phyloP scores from a whole-genome alignment of 1,139 yeast genomes.

The Hansenula lynferdii region DNA sequence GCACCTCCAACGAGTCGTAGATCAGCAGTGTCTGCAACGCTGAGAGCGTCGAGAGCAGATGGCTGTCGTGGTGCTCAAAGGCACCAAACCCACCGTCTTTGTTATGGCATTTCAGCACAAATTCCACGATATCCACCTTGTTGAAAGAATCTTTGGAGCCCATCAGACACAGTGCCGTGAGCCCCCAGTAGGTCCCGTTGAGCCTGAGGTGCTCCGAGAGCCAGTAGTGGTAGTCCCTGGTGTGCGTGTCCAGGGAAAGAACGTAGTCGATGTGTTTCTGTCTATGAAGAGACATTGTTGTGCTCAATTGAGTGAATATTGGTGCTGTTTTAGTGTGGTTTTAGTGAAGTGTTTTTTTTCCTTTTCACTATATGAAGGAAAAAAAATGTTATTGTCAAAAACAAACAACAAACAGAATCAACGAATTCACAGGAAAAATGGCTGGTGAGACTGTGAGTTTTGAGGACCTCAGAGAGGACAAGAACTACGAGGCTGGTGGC shows the following conservation, averaged over 20 bases:
- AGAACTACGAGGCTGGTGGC: conserved; percentile 15
- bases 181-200: conserved; percentile 96
- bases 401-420: not conserved
- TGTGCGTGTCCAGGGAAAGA: conserved; percentile 41
- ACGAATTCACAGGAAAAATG: not conserved
- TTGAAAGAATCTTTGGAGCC: conserved; percentile 54
- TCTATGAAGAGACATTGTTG: conserved; percentile 20
- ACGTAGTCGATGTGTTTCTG: conserved; percentile 53
- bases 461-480: conserved; percentile 16
- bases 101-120: conserved; percentile 67
- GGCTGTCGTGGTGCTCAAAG: conserved; percentile 86
- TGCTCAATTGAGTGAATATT: not conserved
- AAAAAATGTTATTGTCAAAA: not conserved
- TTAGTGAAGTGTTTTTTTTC: not conserved
- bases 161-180: conserved; percentile 67
- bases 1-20: conserved; percentile 50
- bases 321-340: not conserved
- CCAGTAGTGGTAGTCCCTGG: conserved; percentile 75
- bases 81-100: conserved; percentile 78
- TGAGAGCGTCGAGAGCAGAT: conserved; percentile 78
- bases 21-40: conserved; percentile 77
- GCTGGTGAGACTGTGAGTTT: conserved; percentile 4
- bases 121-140: conserved; percentile 55
- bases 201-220: conserved; percentile 83
- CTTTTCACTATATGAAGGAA: not conserved